Percentiles rank a stretch among this genome's conserved stretches.
phyloP scores from a whole-genome alignment of 176 grass and related monocot genomes.

The Aegilops speltoides region DNA sequence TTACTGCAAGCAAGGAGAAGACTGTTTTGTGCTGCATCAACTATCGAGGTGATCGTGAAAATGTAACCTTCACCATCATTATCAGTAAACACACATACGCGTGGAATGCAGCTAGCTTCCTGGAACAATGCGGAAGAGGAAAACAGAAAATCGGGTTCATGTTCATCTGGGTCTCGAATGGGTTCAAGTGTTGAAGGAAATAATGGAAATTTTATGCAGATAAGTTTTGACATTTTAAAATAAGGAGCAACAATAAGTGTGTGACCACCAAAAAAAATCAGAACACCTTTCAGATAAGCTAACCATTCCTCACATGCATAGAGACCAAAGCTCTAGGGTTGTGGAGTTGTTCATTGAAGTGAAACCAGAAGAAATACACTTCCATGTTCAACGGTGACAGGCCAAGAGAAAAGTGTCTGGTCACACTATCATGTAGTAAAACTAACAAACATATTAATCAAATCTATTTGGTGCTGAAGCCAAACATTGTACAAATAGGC shows the following conservation, averaged over 20 bases:
- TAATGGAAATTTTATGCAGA: background rate
- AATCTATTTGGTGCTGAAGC: background rate
- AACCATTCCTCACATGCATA: background rate
- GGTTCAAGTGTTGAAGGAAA: background rate
- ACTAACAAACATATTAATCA: constrained; percentile 10
- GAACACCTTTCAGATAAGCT: background rate
- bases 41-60: background rate
- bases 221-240: background rate
- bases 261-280: background rate
- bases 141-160: background rate
- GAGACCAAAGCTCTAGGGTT: background rate
- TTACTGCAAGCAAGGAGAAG: constrained; percentile 27
- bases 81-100: background rate
- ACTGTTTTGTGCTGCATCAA: constrained; percentile 21
- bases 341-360: background rate
- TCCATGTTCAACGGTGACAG: constrained; percentile 18
- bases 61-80: background rate
- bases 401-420: background rate
- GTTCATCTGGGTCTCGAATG: background rate
- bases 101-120: background rate
- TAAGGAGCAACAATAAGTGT: background rate
- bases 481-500: background rate
- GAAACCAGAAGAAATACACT: background rate
- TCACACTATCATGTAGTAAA: constrained; percentile 1
- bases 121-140: background rate